phyloP scores from a whole-genome alignment of 176 grass and related monocot genomes.

The Saccharum spontaneum region DNA sequence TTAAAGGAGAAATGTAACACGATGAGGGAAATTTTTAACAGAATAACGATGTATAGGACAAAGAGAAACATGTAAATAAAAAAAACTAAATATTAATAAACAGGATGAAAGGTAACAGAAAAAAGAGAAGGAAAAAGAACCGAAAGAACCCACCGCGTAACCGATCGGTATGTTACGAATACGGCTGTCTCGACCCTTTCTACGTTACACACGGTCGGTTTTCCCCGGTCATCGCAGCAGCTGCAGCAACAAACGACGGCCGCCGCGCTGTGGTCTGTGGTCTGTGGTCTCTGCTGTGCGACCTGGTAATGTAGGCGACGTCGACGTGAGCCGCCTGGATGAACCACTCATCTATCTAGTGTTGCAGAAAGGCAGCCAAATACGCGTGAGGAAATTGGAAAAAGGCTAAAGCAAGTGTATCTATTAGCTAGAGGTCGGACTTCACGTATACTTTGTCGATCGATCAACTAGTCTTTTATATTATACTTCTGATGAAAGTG shows the following conservation, averaged over 20 bases:
- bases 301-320: not conserved
- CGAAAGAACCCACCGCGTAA: not conserved
- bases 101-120: not conserved
- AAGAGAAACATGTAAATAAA: no score
- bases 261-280: not conserved
- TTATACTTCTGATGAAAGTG: not conserved
- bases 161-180: not conserved
- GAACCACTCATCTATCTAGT: not conserved
- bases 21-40: no score
- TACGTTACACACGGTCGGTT: constrained; percentile 28
- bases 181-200: constrained; percentile 9
- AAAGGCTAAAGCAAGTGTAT: not conserved
- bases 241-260: not conserved
- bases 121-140: not conserved
- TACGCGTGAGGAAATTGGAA: not conserved
- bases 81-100: not conserved
- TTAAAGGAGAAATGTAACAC: not conserved
- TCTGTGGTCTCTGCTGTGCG: not conserved
- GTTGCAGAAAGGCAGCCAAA: not conserved
- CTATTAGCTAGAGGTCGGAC: no score
- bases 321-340: not conserved
- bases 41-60: no score
- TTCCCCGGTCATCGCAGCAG: not conserved
- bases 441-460: no score
- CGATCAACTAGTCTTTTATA: not conserved